These are phyloP conservation scores for Corchorus capsularis DNA, from an alignment of 345 rosid species.

Conservation along the genomic window DNA sequence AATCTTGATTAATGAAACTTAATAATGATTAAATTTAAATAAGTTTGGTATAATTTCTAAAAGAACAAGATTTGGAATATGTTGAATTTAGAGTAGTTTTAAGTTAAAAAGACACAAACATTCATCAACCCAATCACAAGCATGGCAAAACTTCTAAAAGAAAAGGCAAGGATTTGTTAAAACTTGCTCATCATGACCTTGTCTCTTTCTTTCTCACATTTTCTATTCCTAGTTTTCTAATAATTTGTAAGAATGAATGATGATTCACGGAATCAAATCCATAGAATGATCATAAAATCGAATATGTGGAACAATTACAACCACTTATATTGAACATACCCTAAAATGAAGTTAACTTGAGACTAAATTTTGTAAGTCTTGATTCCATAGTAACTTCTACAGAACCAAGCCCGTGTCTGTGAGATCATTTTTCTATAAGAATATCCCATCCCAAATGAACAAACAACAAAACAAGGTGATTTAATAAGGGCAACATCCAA, in stretches of 20 bases:
- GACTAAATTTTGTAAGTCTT: too few species aligned
- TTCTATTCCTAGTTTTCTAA: not conserved
- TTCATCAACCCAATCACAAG: not conserved
- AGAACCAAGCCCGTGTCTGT: too few species aligned
- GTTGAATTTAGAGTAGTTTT: not conserved
- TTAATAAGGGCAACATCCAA: constrained; percentile 1
- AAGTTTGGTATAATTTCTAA: not conserved
- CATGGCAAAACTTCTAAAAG: not conserved
- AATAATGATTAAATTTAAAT: not conserved
- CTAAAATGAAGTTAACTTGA: too few species aligned
- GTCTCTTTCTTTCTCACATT: not conserved
- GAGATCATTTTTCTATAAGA: not conserved
- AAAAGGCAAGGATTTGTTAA: not conserved
- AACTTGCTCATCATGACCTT: not conserved
- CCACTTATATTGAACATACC: too few species aligned
- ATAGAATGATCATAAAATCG: too few species aligned
- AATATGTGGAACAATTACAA: too few species aligned
- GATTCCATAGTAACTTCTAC: too few species aligned
- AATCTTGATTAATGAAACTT: too few species aligned
- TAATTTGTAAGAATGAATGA: too few species aligned
- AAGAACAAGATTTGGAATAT: not conserved
- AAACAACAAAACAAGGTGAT: not conserved
- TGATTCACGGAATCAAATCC: too few species aligned
- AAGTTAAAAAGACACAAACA: not conserved
- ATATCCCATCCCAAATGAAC: not conserved